These are phyloP conservation scores for Vitis vinifera DNA, from an alignment of 164 flowering plant species.

Conservation along the genomic window ASM3070453v1 NC_081812.1:23378501-23379000, in stretches of 20 bases:
- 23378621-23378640: no score
- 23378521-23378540: slow-evolving; percentile 37
- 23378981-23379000: no score
- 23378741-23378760: slow-evolving; percentile 9
- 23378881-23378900: not conserved
- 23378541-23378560: slow-evolving; percentile 6
- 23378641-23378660: not conserved
- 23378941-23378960: no score
- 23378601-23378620: slow-evolving; percentile 2
- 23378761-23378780: slow-evolving; percentile 4
- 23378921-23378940: no score
- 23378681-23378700: not conserved
- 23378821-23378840: slow-evolving; percentile 8
- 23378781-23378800: slow-evolving; percentile 1
- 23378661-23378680: slow-evolving; percentile 16
- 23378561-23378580: no score
- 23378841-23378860: slow-evolving; percentile 2
- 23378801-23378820: slow-evolving; percentile 6
- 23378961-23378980: no score
- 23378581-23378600: not conserved
- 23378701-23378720: slow-evolving; percentile 18
- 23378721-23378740: slow-evolving; percentile 13
- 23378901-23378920: no score
- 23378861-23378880: slow-evolving; percentile 3
- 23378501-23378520: slow-evolving; percentile 51